Conservation (phyloP, 768 basidiomycete species). For the Auricularia auricula-judae region DNA sequence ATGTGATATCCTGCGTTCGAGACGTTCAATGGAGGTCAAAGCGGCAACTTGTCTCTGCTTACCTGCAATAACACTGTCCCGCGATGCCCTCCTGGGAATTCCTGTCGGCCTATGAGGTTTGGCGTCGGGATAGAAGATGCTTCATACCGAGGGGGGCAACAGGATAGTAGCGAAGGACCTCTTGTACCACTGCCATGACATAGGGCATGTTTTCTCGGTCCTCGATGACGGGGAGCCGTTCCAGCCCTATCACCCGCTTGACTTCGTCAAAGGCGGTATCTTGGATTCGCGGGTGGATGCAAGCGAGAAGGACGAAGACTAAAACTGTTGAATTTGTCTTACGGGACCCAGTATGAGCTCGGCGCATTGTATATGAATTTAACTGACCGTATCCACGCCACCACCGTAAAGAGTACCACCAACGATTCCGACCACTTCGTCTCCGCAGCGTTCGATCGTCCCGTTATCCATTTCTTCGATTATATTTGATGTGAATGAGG, state of each 20-base stretch:
- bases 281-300: not conserved
- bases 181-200: conserved; percentile 8
- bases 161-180: conserved; percentile 10
- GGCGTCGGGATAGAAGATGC: not conserved
- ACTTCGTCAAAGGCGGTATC: conserved; percentile 3
- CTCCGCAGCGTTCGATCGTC: not conserved
- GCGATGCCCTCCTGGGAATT: not conserved
- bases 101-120: not conserved
- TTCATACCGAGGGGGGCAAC: conserved; percentile 7
- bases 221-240: conserved; percentile 4
- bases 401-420: not conserved
- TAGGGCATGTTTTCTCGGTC: conserved; percentile 12
- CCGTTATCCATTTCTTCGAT: not conserved
- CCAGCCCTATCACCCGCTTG: conserved; percentile 1
- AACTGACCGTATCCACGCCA: not conserved
- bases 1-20: conserved; percentile 5
- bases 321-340: not conserved
- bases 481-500: not conserved
- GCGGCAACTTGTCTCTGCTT: not conserved
- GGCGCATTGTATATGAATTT: not conserved
- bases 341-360: not conserved
- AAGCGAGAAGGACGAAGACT: not conserved
- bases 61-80: not conserved
- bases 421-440: not conserved
- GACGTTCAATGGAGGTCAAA: conserved; percentile 4